Base-by-base conservation (phyloP, 2,329 filamentous ascomycete genomes). In the Knufia fluminis region DNA sequence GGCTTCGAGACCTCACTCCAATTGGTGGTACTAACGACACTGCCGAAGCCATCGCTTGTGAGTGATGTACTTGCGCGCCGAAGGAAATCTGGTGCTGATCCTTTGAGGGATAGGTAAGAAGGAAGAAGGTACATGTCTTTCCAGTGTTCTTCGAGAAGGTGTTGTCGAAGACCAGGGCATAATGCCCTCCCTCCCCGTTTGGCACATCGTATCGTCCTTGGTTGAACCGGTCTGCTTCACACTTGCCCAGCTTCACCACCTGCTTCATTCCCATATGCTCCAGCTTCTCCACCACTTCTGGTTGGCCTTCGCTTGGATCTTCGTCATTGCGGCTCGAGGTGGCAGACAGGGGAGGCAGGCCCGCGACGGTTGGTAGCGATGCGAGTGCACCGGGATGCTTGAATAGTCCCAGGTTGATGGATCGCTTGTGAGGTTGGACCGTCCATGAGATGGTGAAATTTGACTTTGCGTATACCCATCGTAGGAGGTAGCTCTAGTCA, bases 401-500 rank as follows among this genome's bases (percentile, higher is more conserved):
- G 69, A 98, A 94, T 62, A 98, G 85, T 63, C 90, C 92, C 66
- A 98, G 95, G 71, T 97, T 96, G 68, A 98, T 85, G 52, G 91
- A 96, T 71, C 96, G 97, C 73, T 94, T 97, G 68, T 97, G 89
- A 38, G 92, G 92, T 64, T 97, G 90, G 33, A 98, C 80, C 62
- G 88, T 96, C 92, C 92, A 98, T 14, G 90, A 95, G 60, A 98
- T 89, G 45, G 90, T 95, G 67, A 95, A 84, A 48, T 85, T 85
- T 56, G 88, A 83, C 49, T 89, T 83, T 59, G 96, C 91, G 64
- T 88, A 85, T 59, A 96, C 86, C 91, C 92, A 98, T 63, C 92
- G 88, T 50, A 98, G 87, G 60, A 98, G 89, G 71, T 98, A 98
- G 56, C 89, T 95, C 92, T 97, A 59, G 17, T 38, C 14, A 24